Evolutionary conservation across 1,139 yeast species (phyloP).

Genomic region (Kazachstania sp.): DNA sequence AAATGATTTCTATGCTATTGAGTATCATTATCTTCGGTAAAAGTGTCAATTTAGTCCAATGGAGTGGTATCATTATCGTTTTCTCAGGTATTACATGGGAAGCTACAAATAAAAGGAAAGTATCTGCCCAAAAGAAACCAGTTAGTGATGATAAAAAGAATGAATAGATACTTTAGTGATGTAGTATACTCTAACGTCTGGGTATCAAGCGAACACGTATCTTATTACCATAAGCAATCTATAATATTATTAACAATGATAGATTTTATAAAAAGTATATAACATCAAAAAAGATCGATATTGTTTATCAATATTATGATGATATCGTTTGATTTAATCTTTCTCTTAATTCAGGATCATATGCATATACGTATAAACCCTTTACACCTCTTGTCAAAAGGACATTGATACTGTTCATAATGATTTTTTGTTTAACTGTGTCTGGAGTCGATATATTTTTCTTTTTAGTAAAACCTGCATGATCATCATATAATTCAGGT

Average conservation of each 20-base stretch:
- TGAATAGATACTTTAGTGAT: neutral
- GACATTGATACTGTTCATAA: constrained; percentile 37
- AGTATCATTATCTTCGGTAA: constrained; percentile 86
- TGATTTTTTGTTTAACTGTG: constrained; percentile 32
- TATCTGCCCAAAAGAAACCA: neutral
- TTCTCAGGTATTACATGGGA: constrained; percentile 76
- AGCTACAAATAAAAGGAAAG: constrained; percentile 41
- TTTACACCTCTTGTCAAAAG: constrained; percentile 36
- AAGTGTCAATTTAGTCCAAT: constrained; percentile 50
- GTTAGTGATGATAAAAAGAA: neutral
- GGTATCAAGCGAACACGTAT: too few relatives aligned
- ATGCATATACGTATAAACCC: constrained; percentile 35
- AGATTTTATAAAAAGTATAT: neutral
- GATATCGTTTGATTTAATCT: constrained; percentile 18
- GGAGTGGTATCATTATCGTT: constrained; percentile 71
- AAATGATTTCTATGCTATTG: constrained; percentile 88
- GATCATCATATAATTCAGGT: constrained; percentile 35
- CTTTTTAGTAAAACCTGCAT: constrained; percentile 36
- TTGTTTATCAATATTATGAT: neutral
- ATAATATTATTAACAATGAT: neutral
- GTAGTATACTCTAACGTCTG: too few relatives aligned
- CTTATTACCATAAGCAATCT: too few relatives aligned
- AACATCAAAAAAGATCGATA: neutral
- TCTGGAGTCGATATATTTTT: constrained; percentile 32
- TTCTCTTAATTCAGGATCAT: constrained; percentile 33